Evolutionary conservation across 176 grass and related monocot genomes (phyloP).

Genomic region (Pharus latifolius): DNA sequence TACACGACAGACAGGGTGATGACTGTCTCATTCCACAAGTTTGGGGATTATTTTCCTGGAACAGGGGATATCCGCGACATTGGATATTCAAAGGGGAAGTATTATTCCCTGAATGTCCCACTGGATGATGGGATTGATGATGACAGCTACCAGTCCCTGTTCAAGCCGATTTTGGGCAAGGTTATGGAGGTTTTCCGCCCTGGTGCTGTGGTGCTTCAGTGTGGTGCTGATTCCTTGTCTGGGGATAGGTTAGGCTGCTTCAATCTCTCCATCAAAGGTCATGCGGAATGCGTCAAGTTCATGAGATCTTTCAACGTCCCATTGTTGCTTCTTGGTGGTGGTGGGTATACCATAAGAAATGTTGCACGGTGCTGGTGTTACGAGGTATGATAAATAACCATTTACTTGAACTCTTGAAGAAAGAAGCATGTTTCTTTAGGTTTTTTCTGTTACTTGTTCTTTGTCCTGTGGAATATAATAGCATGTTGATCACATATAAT

Average conservation of each 20-base stretch:
- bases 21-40: slow-evolving; percentile 96
- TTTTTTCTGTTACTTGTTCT: too few species aligned
- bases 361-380: slow-evolving; percentile 93
- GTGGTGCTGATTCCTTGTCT: slow-evolving; percentile 83
- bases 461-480: background rate
- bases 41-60: slow-evolving; percentile 83
- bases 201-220: slow-evolving; percentile 82
- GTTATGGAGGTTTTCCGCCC: slow-evolving; percentile 87
- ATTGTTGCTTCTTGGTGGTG: slow-evolving; percentile 76
- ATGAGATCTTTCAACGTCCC: slow-evolving; percentile 98
- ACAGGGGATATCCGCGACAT: slow-evolving; percentile 74
- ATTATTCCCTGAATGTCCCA: slow-evolving; percentile 81
- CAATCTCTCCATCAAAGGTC: slow-evolving; percentile 80
- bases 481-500: background rate
- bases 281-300: slow-evolving; percentile 82
- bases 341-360: slow-evolving; percentile 95
- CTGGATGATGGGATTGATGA: slow-evolving; percentile 88
- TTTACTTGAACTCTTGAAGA: background rate
- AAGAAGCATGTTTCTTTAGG: background rate
- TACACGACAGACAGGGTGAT: slow-evolving; percentile 87
- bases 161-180: slow-evolving; percentile 78
- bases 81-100: slow-evolving; percentile 69
- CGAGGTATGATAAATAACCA: slow-evolving; percentile 44
- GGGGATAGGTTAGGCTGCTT: slow-evolving; percentile 88
- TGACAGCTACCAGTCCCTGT: slow-evolving; percentile 82